Base-by-base conservation (phyloP, 768 basidiomycete species). In the Lactifluus hygrophoroides region DNA sequence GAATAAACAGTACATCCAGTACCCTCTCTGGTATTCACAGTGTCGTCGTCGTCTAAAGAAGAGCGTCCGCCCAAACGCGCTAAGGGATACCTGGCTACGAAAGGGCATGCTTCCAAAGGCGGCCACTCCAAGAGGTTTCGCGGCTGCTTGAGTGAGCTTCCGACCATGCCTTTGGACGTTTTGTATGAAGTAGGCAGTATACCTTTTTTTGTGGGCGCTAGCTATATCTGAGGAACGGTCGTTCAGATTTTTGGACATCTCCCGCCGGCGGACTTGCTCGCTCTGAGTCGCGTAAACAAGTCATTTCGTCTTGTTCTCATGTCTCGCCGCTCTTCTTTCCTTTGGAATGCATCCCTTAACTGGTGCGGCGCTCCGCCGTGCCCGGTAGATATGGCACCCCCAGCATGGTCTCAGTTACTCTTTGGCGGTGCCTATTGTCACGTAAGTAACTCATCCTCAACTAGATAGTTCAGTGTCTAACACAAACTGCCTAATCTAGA, bases 231-330 rank as follows among this genome's bases (percentile, higher is more conserved):
- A 23, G 11, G 45, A 13, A 27, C 46, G 14, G 3, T 19, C 16
- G 40, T 47, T 56, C 19, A 71, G 73, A 69, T 74, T 27, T 67
- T 68, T 27, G 42, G 45, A 0, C 65, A 67, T 37, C 64, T 74
- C 14, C 56, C 45, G 8, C 74, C 74, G 10, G 40, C 60, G 14
- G 74, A 73, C 58, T 57, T 75, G 17, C 57, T 74, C 37, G 35
- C 57, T 16, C 66, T 74, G 5, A 56, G 65, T 14, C 68, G 71
- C 28, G 68, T 68, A 11, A 69, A 54, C 49, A 70, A 67, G 48
- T 52, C 35, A 1, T 65, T 73, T 28, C 71, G 73, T 16, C 28
- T 23, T 4, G 54, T 68, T 17, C 64, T 75, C 10, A 50, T 69
- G 44, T 62, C 66, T 11, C 54, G 56, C 0, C 45, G 30, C 16